A percentile compares a stretch with the other conserved stretches of the same genome.
Evolutionary conservation across 2,329 filamentous ascomycete species (phyloP).

Genomic region (Chaetomium strumarium): DNA sequence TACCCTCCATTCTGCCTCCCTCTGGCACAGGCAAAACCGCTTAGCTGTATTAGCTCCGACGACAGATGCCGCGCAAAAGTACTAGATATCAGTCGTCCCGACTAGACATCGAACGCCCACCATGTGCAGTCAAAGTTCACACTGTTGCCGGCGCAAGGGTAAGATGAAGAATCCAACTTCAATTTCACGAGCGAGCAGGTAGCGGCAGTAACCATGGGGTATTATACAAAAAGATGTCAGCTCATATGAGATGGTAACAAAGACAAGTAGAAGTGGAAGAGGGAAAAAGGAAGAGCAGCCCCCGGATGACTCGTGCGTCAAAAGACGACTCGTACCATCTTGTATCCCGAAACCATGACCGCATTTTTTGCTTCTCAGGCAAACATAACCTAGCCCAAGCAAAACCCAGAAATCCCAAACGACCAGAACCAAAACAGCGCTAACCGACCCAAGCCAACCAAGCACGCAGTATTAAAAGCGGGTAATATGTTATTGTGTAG

Average conservation of each 20-base stretch:
- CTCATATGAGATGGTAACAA: neutral
- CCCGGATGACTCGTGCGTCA: neutral
- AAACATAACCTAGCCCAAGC: neutral
- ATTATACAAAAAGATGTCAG: constrained; percentile 25
- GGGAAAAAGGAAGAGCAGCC: neutral
- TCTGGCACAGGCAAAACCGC: too few species aligned
- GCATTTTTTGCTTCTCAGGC: neutral
- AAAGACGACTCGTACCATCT: neutral
- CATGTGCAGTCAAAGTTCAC: too few species aligned
- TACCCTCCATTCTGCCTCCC: too few species aligned
- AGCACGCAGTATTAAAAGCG: neutral
- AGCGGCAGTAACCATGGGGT: constrained; percentile 17
- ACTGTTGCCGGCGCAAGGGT: too few species aligned
- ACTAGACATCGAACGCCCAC: too few species aligned
- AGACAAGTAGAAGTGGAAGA: neutral
- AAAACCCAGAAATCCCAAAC: neutral
- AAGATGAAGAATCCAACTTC: neutral
- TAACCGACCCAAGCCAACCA: neutral
- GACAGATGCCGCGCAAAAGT: too few species aligned
- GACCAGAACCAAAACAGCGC: neutral
- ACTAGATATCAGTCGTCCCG: too few species aligned
- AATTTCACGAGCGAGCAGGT: constrained; percentile 5
- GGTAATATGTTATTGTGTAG: neutral
- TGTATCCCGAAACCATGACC: neutral
- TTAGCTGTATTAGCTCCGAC: too few species aligned